phyloP scores from a whole-genome alignment of 2,329 filamentous ascomycete genomes.

The Nemania serpens region DNA sequence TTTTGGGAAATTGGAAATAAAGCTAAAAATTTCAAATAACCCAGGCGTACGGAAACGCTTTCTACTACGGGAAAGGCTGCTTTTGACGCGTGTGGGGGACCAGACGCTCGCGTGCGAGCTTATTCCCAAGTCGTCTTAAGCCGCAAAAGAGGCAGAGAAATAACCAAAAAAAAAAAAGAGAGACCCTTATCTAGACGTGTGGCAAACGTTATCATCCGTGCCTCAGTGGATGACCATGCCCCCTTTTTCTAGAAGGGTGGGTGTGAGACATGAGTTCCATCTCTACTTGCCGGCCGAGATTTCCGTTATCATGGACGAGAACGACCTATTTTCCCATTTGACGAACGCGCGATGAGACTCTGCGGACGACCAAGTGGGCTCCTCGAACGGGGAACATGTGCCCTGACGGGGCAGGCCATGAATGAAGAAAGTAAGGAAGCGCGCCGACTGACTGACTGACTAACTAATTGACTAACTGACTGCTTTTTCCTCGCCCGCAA shows the following conservation, averaged over 20 bases:
- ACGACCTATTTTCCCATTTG: slow-evolving; percentile 9
- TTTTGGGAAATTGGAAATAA: too few relatives aligned
- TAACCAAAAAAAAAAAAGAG: too few relatives aligned
- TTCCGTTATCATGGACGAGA: slow-evolving; percentile 15
- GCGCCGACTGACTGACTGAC: neutral
- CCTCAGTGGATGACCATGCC: neutral
- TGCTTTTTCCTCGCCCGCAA: neutral
- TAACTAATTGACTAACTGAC: too few relatives aligned
- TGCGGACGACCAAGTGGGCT: slow-evolving; percentile 5
- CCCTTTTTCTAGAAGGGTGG: neutral
- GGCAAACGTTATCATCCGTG: slow-evolving; percentile 15
- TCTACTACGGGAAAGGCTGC: slow-evolving; percentile 11
- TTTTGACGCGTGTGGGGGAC: slow-evolving; percentile 3
- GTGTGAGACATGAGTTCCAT: neutral
- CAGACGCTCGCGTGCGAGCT: neutral
- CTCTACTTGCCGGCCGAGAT: slow-evolving; percentile 13
- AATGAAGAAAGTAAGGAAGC: slow-evolving; percentile 1
- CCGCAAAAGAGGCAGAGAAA: too few relatives aligned
- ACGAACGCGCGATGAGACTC: slow-evolving; percentile 20
- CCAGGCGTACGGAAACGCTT: slow-evolving; percentile 1
- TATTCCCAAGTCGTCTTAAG: neutral
- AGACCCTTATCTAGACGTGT: neutral
- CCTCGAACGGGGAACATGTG: slow-evolving; percentile 16
- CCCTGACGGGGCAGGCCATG: slow-evolving; percentile 25
- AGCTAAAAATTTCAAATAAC: too few relatives aligned